Evolutionary conservation across 257 asterid genomes (phyloP), one percentile per base, ranked within the genome.

Genomic region (Echium plantagineum): DNA sequence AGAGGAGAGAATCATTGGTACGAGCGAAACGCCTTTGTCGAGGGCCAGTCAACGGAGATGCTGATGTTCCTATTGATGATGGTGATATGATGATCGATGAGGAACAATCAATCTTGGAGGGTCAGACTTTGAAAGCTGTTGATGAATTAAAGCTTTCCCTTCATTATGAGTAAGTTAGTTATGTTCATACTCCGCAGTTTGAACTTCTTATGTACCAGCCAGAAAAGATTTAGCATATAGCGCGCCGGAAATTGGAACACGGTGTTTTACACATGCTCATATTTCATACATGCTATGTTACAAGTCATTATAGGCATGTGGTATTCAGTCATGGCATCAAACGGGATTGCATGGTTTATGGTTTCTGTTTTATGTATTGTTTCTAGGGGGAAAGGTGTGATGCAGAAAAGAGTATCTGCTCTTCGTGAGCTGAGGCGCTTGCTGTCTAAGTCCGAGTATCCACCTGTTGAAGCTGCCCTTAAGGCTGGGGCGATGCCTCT

Each of bases 401-500:
- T 74, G 71, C 90, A 83, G 68, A 93, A 89, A 74, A 83, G 90
- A 75, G 89, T 93, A 55, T 71, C 48, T 66, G 91, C 88, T 70
- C 99, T 93, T 75, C 96, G 95, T 63, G 91, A 84, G 70, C 77
- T 93, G 56, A 80, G 99, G 67, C 78, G 94, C 55, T 67, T 93
- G 59, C 75, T 89, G 59, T 86, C 99, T 53, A 86, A 76, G 80
- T 84, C 96, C 15, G 99, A 89, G 70, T 86, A 70, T 60, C 99
- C 99, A 74, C 99, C 99, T 5, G 87, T 93, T 55, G 85, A 84
- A 80, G 87, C 85, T 54, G 89, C 94, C 16, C 86, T 93, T 24
- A 60, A 73, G 70, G 94, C 90, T 70, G 99, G 95, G 70, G 94
- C 81, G 49, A 63, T 86, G 74, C 81, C 95, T 66, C 67, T 76